Evolutionary conservation across 345 rosid genomes (phyloP).

Genomic region (Odontarrhena argentea): DNA sequence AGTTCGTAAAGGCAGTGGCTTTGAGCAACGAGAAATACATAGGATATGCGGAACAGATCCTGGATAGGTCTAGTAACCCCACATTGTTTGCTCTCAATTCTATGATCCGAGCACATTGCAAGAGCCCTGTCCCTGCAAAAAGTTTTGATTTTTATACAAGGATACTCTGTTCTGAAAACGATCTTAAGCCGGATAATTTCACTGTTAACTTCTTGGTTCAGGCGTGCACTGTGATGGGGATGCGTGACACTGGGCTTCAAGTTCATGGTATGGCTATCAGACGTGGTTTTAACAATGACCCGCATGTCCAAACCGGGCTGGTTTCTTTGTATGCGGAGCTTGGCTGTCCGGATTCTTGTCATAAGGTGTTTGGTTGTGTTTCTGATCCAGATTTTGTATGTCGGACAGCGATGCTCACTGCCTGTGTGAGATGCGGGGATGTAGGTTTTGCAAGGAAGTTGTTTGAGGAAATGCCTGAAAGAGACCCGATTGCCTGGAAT

Average conservation of each 20-base stretch:
- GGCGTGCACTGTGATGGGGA: conserved; percentile 46
- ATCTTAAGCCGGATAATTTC: conserved; percentile 60
- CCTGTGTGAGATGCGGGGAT: conserved; percentile 64
- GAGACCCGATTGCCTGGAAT: conserved; percentile 59
- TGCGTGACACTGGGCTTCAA: conserved; percentile 39
- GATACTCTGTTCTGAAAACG: conserved; percentile 40
- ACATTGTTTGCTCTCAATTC: conserved; percentile 59
- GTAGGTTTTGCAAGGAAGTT: conserved; percentile 47
- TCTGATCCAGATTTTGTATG: conserved; percentile 58
- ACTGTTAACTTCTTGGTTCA: conserved; percentile 62
- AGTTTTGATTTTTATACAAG: conserved; percentile 48
- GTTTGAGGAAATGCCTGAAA: conserved; percentile 64
- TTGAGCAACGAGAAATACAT: conserved; percentile 49
- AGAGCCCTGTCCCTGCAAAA: conserved; percentile 44
- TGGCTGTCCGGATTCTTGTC: conserved; percentile 51
- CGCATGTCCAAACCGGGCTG: conserved; percentile 62
- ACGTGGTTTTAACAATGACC: conserved; percentile 59
- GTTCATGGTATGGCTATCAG: conserved; percentile 50
- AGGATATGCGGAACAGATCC: conserved; percentile 49
- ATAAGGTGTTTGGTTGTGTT: conserved; percentile 45
- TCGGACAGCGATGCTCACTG: conserved; percentile 62
- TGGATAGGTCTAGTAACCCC: conserved; percentile 50
- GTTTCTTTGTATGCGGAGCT: conserved; percentile 58
- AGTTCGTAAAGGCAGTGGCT: conserved; percentile 57
- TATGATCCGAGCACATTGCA: conserved; percentile 65